Evolutionary conservation across 495 filamentous ascomycete species (phyloP), one percentile per base, ranked within the genome.

Genomic region (Penicillium roqueforti): DNA sequence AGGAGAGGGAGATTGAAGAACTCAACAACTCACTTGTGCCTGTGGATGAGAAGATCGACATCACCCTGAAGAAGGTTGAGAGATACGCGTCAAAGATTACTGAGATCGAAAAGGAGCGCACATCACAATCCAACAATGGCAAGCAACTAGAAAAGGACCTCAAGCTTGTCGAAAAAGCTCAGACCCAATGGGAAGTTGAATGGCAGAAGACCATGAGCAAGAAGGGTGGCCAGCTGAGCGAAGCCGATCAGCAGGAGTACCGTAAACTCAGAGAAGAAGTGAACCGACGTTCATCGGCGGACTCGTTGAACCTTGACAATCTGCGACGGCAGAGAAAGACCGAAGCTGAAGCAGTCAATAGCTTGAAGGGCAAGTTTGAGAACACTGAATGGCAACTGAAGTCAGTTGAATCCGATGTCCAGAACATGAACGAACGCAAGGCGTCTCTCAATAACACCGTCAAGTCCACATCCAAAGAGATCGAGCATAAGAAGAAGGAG

Each of bases 1-100:
- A 91, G 66, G 89, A 95, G 69, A 95, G 87, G 70, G 91, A 90
- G 39, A 85, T 96, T 18, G 89, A 97, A 55, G 86, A 89, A 29
- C 84, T 87, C 56, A 85, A 93, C 62, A 95, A 89, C 67, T 83
- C 79, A 11, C 76, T 97, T 14, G 84, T 97, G 6, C 93, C 93
- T 0, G 83, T 96, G 50, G 86, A 95, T 38, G 92, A 96, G 69
- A 97, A 97, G 73, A 85, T 97, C 44, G 79, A 84, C n/a, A 86
- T 93, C 51, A 89, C 88, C 3, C 82, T 74, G 32, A 80, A 80
- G 42, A 86, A 91, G 43, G 77, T 89, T 23, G 80, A 83, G 44
- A 81, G 79, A 28, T 83, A 83, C 54, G 76, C 82, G 31, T 82
- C 77, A 22, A 81, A 85, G 46, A 83, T 92, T 40, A 76, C 78